Base-by-base conservation (phyloP, 1,284 basidiomycete genomes). In the Pholiota adiposa region DNA sequence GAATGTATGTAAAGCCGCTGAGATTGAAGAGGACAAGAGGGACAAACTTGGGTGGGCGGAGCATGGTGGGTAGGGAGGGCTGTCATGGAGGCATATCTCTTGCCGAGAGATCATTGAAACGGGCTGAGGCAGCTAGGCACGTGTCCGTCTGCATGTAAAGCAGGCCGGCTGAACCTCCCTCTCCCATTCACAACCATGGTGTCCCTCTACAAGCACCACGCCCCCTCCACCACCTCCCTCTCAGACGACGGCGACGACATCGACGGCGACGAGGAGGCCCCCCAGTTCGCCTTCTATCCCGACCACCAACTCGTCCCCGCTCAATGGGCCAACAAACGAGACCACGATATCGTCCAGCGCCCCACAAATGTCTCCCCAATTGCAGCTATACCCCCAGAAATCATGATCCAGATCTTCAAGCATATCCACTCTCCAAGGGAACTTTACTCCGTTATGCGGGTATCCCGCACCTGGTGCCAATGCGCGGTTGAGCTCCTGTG, bases 401-500 rank as follows among this genome's bases (percentile, higher is more conserved):
- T 98, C 44, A 86, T 98, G 65, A 90, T 96, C n/a, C 89, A 98
- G 77, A 92, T 98, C 68, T 84, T 99, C 67, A 92, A 90, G 61
- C 88, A 95, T 66, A 81, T 99, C 11, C 86, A 92, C 60, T 82
- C 85, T 0, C 79, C 88, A 21, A 81, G 83, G 56, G 93, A 97
- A 75, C 82, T 97, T 41, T 86, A 91, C 65, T 81, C 83, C 62
- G 84, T 87, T 51, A 82, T 97, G 59, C 86, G 92, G 57, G 96
- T 98, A 33, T 96, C 90, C 36, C 89, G 93, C 59, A 83, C 89
- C 12, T 99, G 97, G 96, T 98, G 96, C 79, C 89, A 96, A 69
- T 97, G 95, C 74, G 90, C 94, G 7, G 95, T 97, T 56, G 95
- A 98, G 73, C 83, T 98, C 18, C 83, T 99, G 19, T 99, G 97